Evolutionary conservation across 1,139 yeast species (phyloP).

Genomic region (Candida pseudocylindracea): DNA sequence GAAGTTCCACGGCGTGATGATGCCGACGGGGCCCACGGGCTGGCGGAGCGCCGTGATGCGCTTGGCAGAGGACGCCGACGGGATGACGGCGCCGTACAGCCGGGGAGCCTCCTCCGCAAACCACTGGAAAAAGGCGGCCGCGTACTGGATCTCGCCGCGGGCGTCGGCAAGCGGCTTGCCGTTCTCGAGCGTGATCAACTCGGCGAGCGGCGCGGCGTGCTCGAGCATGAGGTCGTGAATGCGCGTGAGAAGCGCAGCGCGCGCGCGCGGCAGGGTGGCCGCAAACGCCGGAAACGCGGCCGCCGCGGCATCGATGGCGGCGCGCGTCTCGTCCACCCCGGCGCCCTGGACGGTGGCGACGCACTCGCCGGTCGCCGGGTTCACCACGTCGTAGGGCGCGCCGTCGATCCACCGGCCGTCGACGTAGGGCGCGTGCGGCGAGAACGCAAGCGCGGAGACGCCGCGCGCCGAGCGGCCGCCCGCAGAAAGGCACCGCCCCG

Average conservation of each 20-base stretch:
- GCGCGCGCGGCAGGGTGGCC: conserved; percentile 14
- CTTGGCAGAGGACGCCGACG: conserved; percentile 5
- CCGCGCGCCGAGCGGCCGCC: too few species aligned
- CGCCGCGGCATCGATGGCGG: conserved; percentile 17
- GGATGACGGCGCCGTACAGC: conserved; percentile 9
- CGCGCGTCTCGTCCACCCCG: conserved; percentile 11
- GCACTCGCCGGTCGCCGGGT: background rate
- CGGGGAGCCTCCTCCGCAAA: conserved; percentile 17
- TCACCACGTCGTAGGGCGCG: background rate
- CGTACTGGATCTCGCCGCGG: conserved; percentile 11
- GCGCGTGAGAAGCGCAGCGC: conserved; percentile 15
- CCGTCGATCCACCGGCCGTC: background rate
- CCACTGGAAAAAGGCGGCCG: conserved; percentile 15
- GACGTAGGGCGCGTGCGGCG: background rate
- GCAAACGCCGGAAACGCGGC: conserved; percentile 14
- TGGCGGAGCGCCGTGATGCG: conserved; percentile 14
- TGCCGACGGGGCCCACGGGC: conserved; percentile 82
- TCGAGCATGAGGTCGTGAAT: conserved; percentile 9
- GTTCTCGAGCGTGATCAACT: conserved; percentile 10
- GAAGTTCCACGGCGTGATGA: conserved; percentile 91
- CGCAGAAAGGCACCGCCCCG: too few species aligned
- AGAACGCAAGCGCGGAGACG: too few species aligned
- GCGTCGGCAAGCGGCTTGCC: conserved; percentile 14
- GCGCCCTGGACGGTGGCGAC: conserved; percentile 18
- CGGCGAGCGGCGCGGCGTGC: conserved; percentile 11